Evolutionary conservation across 257 asterid species (phyloP).

Genomic region (Pogostemon cablin): DNA sequence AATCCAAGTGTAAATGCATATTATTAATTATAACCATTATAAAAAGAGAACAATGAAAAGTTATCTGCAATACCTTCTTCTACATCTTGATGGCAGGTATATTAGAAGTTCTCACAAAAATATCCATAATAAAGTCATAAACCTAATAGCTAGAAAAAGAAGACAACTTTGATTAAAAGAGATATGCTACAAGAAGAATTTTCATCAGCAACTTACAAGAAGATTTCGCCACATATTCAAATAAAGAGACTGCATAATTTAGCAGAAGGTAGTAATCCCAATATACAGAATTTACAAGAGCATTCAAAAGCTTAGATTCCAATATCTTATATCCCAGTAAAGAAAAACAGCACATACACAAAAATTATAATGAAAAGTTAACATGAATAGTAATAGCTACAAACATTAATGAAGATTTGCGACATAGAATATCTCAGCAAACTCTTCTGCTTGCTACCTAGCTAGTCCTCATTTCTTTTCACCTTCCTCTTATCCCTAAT

Average conservation of each 20-base stretch:
- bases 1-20: too few relatives aligned
- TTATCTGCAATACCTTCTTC: too few relatives aligned
- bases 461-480: slow-evolving; percentile 67
- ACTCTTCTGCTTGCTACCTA: slow-evolving; percentile 88
- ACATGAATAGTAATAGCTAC: background rate
- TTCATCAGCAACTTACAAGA: too few relatives aligned
- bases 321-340: slow-evolving; percentile 9
- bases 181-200: too few relatives aligned
- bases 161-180: too few relatives aligned
- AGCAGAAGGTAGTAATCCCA: background rate
- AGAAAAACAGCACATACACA: background rate
- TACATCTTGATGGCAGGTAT: too few relatives aligned
- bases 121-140: too few relatives aligned
- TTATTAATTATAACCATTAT: too few relatives aligned
- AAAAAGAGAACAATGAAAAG: too few relatives aligned
- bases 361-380: background rate
- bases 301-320: slow-evolving; percentile 1
- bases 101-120: too few relatives aligned
- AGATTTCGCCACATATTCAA: background rate
- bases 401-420: slow-evolving; percentile 17
- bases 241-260: slow-evolving; percentile 1
- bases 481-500: slow-evolving; percentile 95
- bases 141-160: too few relatives aligned
- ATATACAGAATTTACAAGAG: slow-evolving; percentile 19
- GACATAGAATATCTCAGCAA: slow-evolving; percentile 87